phyloP scores from a whole-genome alignment of 371 early-diverging fungal species.

The Lichtheimia hyalospora region DNA sequence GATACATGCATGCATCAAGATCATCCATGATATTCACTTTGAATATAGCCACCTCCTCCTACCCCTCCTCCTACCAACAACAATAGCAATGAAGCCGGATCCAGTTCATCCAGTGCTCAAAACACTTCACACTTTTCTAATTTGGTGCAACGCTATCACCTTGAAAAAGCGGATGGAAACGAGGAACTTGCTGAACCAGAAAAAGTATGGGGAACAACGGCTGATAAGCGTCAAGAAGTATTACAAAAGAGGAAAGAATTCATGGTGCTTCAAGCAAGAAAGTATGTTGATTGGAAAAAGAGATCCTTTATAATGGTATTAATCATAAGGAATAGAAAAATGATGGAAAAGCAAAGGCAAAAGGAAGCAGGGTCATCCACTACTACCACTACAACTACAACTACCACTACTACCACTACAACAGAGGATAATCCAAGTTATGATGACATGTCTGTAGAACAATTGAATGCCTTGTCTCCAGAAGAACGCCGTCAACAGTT shows the following conservation, averaged over 20 bases:
- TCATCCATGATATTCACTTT: too few species aligned
- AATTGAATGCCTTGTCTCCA: constrained; percentile 39
- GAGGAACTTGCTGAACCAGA: constrained; percentile 58
- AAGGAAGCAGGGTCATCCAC: neutral
- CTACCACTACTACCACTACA: neutral
- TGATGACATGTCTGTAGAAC: constrained; percentile 49
- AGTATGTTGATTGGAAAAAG: constrained; percentile 37
- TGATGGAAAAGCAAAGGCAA: constrained; percentile 31
- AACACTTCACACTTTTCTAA: constrained; percentile 39
- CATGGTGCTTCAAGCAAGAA: constrained; percentile 87
- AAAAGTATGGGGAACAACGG: constrained; percentile 77
- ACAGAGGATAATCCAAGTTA: constrained; percentile 1
- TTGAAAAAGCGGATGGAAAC: constrained; percentile 41
- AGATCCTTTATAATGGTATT: neutral
- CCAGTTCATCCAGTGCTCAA: constrained; percentile 37
- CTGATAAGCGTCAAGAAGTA: constrained; percentile 73
- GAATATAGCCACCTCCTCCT: constrained; percentile 19
- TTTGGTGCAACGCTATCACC: constrained; percentile 53
- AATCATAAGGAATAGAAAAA: constrained; percentile 23
- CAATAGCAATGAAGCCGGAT: constrained; percentile 27
- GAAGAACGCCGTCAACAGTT: constrained; percentile 47
- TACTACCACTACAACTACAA: neutral
- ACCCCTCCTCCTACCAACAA: constrained; percentile 12
- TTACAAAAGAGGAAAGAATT: constrained; percentile 82
- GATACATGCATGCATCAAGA: constrained; percentile 1